Percentiles rank a stretch among this genome's conserved stretches.
These are phyloP conservation scores for Skeletonema marinoi DNA, from an alignment of 108 stramenopile genomes.

Conservation along the genomic window DNA sequence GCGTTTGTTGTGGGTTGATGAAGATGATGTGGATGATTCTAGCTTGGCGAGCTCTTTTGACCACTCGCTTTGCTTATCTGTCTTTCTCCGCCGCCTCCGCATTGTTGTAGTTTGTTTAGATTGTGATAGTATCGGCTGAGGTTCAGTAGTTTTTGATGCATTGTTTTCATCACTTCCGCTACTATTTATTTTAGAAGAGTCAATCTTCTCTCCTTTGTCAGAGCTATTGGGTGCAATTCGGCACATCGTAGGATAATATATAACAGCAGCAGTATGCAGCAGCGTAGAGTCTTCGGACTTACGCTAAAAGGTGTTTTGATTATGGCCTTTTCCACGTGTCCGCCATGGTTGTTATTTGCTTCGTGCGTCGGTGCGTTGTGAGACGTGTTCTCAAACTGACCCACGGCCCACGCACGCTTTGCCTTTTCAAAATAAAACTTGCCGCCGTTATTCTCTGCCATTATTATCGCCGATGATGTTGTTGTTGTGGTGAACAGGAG, in stretches of 20 bases:
- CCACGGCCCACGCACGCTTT: no score
- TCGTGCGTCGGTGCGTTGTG: background rate
- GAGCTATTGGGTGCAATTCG: background rate
- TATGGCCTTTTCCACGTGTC: background rate
- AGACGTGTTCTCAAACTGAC: no score
- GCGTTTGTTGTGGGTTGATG: conserved; percentile 10
- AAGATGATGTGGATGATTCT: background rate
- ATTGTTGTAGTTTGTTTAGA: background rate
- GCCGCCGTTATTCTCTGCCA: no score
- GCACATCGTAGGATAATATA: background rate
- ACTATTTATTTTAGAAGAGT: background rate
- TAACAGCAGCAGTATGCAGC: background rate
- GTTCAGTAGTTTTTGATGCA: background rate
- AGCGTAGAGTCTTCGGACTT: background rate
- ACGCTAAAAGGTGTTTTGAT: background rate
- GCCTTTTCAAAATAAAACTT: no score
- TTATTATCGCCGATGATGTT: no score
- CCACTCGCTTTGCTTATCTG: conserved; percentile 32
- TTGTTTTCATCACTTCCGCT: background rate
- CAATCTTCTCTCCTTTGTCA: background rate
- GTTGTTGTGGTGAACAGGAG: no score
- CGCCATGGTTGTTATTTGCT: background rate
- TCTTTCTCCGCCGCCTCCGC: conserved; percentile 5
- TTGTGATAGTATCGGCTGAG: background rate
- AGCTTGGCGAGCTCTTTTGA: conserved; percentile 7